Conservation (phyloP, 2,329 filamentous ascomycete species). For the Graphilbum ipis-grandicollis region DNA sequence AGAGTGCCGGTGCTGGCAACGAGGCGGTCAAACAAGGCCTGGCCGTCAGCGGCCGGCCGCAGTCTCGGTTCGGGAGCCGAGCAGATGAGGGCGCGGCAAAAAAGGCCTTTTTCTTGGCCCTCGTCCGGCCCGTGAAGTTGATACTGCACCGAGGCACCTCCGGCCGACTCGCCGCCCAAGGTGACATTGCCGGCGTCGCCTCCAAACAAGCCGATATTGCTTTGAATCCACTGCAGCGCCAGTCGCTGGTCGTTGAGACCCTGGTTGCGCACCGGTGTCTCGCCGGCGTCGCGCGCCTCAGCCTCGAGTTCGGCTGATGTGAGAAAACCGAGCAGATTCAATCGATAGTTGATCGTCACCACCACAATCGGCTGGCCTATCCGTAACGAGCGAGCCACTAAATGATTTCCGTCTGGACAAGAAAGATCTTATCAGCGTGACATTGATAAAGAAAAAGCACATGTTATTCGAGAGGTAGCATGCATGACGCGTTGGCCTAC, state of each 20-base stretch:
- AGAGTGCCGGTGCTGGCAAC: neutral
- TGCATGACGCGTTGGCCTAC: no score
- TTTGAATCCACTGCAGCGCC: conserved; percentile 34
- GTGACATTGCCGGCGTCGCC: conserved; percentile 33
- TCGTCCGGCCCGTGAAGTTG: conserved; percentile 18
- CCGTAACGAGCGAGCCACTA: conserved; percentile 8
- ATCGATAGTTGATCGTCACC: conserved; percentile 14
- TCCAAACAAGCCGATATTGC: conserved; percentile 32
- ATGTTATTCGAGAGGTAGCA: no score
- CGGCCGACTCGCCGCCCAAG: conserved; percentile 36
- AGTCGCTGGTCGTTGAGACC: conserved; percentile 35
- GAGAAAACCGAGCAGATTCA: conserved; percentile 9
- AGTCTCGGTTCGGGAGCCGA: conserved; percentile 1
- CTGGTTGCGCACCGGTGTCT: conserved; percentile 23
- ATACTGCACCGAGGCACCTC: conserved; percentile 24
- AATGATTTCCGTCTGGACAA: conserved; percentile 3
- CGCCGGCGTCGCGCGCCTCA: conserved; percentile 1
- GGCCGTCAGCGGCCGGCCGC: neutral
- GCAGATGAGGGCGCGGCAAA: conserved; percentile 16
- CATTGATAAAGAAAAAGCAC: no score
- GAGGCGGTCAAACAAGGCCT: conserved; percentile 3
- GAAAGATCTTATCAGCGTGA: neutral
- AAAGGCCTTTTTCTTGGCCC: no score
- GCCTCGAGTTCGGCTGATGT: conserved; percentile 6
- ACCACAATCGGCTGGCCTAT: conserved; percentile 12